phyloP scores from a whole-genome alignment of 2,329 filamentous ascomycete species.

The Alternaria sp. region DNA sequence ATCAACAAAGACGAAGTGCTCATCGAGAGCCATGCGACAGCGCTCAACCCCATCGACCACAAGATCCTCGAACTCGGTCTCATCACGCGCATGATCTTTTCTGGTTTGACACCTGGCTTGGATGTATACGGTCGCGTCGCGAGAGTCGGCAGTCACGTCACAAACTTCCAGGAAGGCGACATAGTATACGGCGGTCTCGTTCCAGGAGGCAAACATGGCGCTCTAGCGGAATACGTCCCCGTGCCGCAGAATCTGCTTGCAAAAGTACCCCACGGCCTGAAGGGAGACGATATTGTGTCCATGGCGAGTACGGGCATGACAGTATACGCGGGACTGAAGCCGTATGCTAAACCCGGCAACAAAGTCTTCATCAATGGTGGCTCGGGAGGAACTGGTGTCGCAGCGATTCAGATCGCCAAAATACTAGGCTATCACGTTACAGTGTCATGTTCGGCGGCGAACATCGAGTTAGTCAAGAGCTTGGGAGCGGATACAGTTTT shows the following conservation, averaged over 20 bases:
- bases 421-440: constrained; percentile 62
- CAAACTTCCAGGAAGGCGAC: constrained; percentile 36
- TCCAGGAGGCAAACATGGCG: constrained; percentile 32
- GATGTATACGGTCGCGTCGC: constrained; percentile 59
- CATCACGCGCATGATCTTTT: constrained; percentile 45
- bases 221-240: constrained; percentile 40
- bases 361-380: constrained; percentile 68
- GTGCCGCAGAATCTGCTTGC: constrained; percentile 5
- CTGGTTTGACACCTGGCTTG: constrained; percentile 54
- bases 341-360: constrained; percentile 37
- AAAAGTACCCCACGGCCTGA: constrained; percentile 16
- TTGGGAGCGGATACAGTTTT: constrained; percentile 67
- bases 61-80: constrained; percentile 61
- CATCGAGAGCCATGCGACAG: constrained; percentile 57
- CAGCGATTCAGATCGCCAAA: constrained; percentile 67
- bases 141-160: constrained; percentile 18
- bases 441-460: constrained; percentile 61
- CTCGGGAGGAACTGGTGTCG: constrained; percentile 64
- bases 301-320: constrained; percentile 42
- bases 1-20: constrained; percentile 54
- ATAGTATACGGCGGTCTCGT: constrained; percentile 41
- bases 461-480: constrained; percentile 59
- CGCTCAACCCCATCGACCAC: constrained; percentile 67
- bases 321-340: constrained; percentile 38
- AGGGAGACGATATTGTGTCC: constrained; percentile 32